Evolutionary conservation across 139 green algal genomes (phyloP), one percentile per base, ranked within the genome.

Genomic region (Chlorella sp.): DNA sequence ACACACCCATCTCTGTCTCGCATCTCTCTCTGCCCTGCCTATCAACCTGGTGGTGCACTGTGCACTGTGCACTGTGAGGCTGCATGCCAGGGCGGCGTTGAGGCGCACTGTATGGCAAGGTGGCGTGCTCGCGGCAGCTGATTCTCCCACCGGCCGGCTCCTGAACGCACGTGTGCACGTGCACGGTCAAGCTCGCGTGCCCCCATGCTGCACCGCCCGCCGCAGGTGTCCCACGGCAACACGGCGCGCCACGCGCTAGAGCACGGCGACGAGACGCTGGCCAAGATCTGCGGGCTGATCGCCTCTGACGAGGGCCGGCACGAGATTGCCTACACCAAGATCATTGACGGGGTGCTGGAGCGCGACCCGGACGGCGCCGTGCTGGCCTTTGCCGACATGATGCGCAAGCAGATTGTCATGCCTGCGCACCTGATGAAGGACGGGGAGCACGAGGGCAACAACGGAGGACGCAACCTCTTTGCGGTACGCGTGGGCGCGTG

Each of bases 401-500:
- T 99, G 93, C 81, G 77, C 55, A 98, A 98, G 87, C 90, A 97
- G 87, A 98, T 99, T 77, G 91, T 97, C 17, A 99, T 99, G 95
- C 93, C 93, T 22, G 95, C 95, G 10, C 93, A 98, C 82, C 78
- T 97, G 2, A 98, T 99, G 95, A 76, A 97, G 73, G 95, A 99
- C 83, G 78, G 77, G 31, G 78, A 93, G 84, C 95, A 97, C 78
- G 65, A 79, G 63, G 50, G 49, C 20, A 87, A 82, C 70, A 90
- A 80, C 34, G 22, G n/a, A n/a, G 62, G 3, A 87, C 81, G 91
- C 67, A 94, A 93, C 74, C 87, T 97, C 35, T 97, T 97, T 74
- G 68, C 71, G 67, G 82, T 87, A 49, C 77, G 80, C 10, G 42
- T 55, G 42, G 42, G 10, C 17, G 42, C 42, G 17, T 55, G 10